Conservation (phyloP, 768 basidiomycete genomes). For the Lactarius vividus region DNA sequence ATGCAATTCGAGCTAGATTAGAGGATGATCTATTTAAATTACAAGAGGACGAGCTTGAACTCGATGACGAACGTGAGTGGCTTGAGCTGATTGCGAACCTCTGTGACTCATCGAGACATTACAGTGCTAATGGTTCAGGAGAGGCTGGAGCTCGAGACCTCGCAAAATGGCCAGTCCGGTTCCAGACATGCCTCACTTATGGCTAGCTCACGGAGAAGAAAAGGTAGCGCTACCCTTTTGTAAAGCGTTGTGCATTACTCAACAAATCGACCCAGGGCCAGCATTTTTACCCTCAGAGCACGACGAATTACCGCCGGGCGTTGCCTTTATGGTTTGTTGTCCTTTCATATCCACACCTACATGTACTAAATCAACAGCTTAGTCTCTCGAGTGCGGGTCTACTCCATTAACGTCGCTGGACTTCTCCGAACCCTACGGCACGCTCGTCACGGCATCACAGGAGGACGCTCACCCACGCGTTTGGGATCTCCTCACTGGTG, state of each 20-base stretch:
- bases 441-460: constrained; percentile 81
- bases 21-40: constrained; percentile 81
- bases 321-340: constrained; percentile 90
- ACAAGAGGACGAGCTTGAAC: constrained; percentile 92
- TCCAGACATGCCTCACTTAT: constrained; percentile 42
- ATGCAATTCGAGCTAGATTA: constrained; percentile 73
- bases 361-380: constrained; percentile 23
- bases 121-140: constrained; percentile 89
- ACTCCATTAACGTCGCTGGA: constrained; percentile 86
- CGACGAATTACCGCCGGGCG: constrained; percentile 87
- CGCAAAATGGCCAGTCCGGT: constrained; percentile 34
- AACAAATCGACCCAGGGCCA: constrained; percentile 53
- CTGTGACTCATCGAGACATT: constrained; percentile 11
- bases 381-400: constrained; percentile 82
- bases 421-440: constrained; percentile 95
- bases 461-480: constrained; percentile 86
- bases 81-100: background rate
- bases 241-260: background rate
- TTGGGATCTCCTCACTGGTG: constrained; percentile 91
- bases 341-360: constrained; percentile 4
- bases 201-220: constrained; percentile 65
- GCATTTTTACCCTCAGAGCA: constrained; percentile 97
- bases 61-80: constrained; percentile 90
- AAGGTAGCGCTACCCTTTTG: constrained; percentile 42
- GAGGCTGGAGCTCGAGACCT: constrained; percentile 69